Percentiles rank a stretch among this genome's conserved stretches.
These are phyloP conservation scores for Vachellia pachyceras DNA, from an alignment of 306 rosid genomes.

Conservation along the genomic window DNA sequence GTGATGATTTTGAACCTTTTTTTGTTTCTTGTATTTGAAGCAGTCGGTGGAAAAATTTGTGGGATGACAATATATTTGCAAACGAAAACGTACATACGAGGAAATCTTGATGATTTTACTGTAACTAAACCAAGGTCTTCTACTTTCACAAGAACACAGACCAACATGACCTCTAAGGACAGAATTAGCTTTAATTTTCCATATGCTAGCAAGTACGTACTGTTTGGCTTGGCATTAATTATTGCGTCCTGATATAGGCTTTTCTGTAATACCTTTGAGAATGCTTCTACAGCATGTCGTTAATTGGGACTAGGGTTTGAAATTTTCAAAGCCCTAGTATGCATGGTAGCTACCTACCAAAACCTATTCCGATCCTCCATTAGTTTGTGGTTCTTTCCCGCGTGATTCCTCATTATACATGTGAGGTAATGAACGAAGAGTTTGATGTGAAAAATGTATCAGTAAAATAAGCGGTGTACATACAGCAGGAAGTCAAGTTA, in stretches of 20 bases:
- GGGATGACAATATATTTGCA: no score
- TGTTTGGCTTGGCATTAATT: background rate
- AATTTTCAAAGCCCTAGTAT: background rate
- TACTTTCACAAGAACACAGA: constrained; percentile 12
- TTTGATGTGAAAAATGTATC: background rate
- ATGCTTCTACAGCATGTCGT: background rate
- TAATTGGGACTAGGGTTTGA: background rate
- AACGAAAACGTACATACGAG: background rate
- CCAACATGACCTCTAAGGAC: background rate
- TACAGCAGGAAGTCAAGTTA: background rate
- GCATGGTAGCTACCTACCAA: background rate
- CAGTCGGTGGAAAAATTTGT: no score
- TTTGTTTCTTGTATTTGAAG: no score
- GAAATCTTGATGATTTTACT: background rate
- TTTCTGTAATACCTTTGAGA: no score
- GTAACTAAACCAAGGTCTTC: constrained; percentile 28
- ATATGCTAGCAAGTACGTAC: background rate
- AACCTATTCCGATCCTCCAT: background rate
- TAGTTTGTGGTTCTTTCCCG: background rate
- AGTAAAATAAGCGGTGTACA: background rate
- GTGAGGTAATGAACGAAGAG: background rate
- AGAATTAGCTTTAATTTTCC: background rate
- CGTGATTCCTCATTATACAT: background rate
- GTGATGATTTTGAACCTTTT: no score
- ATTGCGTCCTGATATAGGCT: no score